These are phyloP conservation scores for Amphirosellinia nigrospora DNA, from an alignment of 495 filamentous ascomycete species.

Conservation along the genomic window DNA sequence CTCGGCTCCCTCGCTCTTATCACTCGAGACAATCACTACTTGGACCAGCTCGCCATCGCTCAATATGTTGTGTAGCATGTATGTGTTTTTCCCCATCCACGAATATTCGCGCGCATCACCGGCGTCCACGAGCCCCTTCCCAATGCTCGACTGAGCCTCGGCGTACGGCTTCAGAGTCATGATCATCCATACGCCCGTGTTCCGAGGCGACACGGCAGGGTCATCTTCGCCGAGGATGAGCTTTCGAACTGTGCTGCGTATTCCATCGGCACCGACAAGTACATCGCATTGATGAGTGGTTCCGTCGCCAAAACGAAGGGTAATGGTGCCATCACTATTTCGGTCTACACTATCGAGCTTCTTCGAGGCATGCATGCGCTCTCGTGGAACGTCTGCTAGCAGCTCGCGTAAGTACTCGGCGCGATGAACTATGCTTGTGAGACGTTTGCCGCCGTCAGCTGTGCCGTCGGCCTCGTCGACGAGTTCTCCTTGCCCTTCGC, in stretches of 20 bases:
- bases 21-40: not conserved
- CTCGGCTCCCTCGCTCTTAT: not conserved
- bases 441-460: slow-evolving; percentile 1
- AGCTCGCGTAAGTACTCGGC: slow-evolving; percentile 25
- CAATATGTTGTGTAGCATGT: not conserved
- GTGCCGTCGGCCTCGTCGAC: slow-evolving; percentile 3
- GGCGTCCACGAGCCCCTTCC: not conserved
- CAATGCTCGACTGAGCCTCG: not conserved
- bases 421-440: slow-evolving; percentile 29
- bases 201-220: not conserved
- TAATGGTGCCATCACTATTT: not conserved
- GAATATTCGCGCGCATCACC: not conserved
- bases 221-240: not conserved
- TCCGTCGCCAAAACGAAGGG: not conserved
- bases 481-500: not conserved
- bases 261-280: not conserved
- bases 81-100: not conserved
- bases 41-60: not conserved
- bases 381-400: slow-evolving; percentile 11
- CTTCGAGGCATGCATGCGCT: slow-evolving; percentile 31
- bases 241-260: not conserved
- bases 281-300: not conserved
- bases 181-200: not conserved
- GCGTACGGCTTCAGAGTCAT: not conserved
- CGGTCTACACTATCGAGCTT: slow-evolving; percentile 7